Percentiles rank a stretch among this genome's conserved stretches.
Evolutionary conservation across 495 filamentous ascomycete genomes (phyloP).

Genomic region (Lichina pygmaea): DNA sequence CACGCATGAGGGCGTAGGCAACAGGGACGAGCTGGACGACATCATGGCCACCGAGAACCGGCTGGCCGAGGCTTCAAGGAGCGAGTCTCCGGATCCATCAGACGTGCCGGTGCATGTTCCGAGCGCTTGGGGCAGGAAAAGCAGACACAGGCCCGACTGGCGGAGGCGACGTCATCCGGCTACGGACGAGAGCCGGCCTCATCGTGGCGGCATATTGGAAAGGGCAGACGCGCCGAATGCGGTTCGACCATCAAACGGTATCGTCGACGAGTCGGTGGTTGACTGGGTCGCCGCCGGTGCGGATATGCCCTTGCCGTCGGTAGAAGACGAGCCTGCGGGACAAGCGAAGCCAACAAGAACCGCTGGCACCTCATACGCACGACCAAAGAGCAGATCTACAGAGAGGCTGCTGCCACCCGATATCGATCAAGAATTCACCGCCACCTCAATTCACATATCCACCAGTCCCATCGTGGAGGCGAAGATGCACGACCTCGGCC

Average conservation of each 20-base stretch:
- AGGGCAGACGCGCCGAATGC: no score
- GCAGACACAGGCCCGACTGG: constrained; percentile 24
- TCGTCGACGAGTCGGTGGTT: background rate
- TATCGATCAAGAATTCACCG: constrained; percentile 34
- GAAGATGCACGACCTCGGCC: constrained; percentile 21
- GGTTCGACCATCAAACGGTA: no score
- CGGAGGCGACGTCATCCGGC: constrained; percentile 13
- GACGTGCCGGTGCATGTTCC: constrained; percentile 28
- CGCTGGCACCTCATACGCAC: constrained; percentile 13
- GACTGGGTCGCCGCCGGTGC: constrained; percentile 10
- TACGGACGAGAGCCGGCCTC: constrained; percentile 3
- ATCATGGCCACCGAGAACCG: background rate
- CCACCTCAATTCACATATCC: constrained; percentile 29
- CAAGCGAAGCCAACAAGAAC: constrained; percentile 11
- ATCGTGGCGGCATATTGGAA: background rate
- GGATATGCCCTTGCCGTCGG: constrained; percentile 18
- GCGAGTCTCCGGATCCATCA: constrained; percentile 12
- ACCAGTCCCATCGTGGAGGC: constrained; percentile 26
- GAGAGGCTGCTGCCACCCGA: constrained; percentile 27
- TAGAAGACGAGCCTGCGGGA: constrained; percentile 16
- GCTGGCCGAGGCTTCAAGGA: constrained; percentile 1
- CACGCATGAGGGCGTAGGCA: background rate
- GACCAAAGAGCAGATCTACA: constrained; percentile 12
- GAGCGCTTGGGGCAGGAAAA: constrained; percentile 29
- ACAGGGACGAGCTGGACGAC: background rate